Percentiles rank a stretch among this genome's conserved stretches.
phyloP scores from a whole-genome alignment of 129 eudicot genomes.

The Deinandra increscens region DNA sequence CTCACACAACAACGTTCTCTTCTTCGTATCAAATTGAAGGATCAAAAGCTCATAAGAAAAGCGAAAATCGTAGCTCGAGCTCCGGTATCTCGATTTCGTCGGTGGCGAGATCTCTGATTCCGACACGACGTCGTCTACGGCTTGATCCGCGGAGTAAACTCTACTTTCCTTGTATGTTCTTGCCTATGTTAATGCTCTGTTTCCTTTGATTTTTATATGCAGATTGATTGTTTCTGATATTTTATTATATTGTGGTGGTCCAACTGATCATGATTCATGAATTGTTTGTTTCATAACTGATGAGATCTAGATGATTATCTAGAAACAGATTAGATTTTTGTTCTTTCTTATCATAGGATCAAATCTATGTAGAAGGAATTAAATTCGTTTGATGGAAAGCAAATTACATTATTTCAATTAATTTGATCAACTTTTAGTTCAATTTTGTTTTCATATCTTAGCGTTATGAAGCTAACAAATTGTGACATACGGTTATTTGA shows the following conservation, averaged over 20 bases:
- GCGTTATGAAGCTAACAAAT: background rate
- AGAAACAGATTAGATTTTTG: background rate
- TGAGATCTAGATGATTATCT: constrained; percentile 26
- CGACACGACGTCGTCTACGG: constrained; percentile 78
- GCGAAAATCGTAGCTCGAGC: constrained; percentile 20
- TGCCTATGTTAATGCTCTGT: background rate
- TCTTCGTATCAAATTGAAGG: constrained; percentile 42
- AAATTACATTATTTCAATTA: too few relatives aligned
- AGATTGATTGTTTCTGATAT: constrained; percentile 1
- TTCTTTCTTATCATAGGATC: too few relatives aligned
- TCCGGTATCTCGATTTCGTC: constrained; percentile 52
- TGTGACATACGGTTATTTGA: too few relatives aligned
- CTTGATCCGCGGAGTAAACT: constrained; percentile 90
- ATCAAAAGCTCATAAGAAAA: constrained; percentile 33
- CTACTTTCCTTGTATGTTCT: constrained; percentile 67
- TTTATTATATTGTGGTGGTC: background rate
- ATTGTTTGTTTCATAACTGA: background rate
- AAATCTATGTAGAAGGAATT: too few relatives aligned
- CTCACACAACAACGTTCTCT: constrained; percentile 43
- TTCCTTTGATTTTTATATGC: background rate
- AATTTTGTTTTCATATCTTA: background rate
- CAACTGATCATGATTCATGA: too few relatives aligned
- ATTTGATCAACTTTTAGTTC: background rate
- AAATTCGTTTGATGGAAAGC: background rate
- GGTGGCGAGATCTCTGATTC: constrained; percentile 80